These are phyloP conservation scores for Typha latifolia DNA, from an alignment of 176 grass and related monocot genomes.

Conservation along the genomic window DNA sequence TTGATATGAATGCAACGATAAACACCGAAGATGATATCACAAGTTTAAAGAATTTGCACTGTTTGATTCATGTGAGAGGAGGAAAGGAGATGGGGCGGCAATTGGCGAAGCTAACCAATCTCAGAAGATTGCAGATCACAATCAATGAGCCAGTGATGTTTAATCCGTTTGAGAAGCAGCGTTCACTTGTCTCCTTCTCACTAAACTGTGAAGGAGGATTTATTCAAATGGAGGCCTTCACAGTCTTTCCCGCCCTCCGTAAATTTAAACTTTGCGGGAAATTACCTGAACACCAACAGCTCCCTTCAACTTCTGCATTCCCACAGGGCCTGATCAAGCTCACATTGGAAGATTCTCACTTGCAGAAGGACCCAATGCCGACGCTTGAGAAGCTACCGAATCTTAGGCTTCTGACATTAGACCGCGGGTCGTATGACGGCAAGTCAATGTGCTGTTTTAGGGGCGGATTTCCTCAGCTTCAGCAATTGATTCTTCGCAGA, in stretches of 20 bases:
- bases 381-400: slow-evolving; percentile 27
- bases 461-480: no score
- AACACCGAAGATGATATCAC: slow-evolving; percentile 5
- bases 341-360: slow-evolving; percentile 18
- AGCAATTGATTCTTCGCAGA: no score
- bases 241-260: slow-evolving; percentile 17
- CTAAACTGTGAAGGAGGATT: slow-evolving; percentile 16
- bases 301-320: slow-evolving; percentile 14
- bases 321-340: slow-evolving; percentile 21
- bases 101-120: slow-evolving; percentile 8
- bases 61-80: slow-evolving; percentile 19
- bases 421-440: neutral
- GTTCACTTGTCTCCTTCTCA: slow-evolving; percentile 18
- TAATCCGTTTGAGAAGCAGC: slow-evolving; percentile 29
- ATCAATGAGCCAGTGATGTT: slow-evolving; percentile 16
- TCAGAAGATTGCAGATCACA: slow-evolving; percentile 21
- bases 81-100: slow-evolving; percentile 21
- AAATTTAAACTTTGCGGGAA: slow-evolving; percentile 26
- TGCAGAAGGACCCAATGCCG: slow-evolving; percentile 23
- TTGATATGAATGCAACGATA: slow-evolving; percentile 20
- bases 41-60: slow-evolving; percentile 16
- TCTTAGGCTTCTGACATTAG: slow-evolving; percentile 22
- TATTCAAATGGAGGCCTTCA: slow-evolving; percentile 20
- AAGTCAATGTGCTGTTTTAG: no score
- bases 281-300: slow-evolving; percentile 18